Percentiles rank a stretch among this genome's conserved stretches.
Evolutionary conservation across 805 yeast species (phyloP).

Genomic region (Candida krabiensis): DNA sequence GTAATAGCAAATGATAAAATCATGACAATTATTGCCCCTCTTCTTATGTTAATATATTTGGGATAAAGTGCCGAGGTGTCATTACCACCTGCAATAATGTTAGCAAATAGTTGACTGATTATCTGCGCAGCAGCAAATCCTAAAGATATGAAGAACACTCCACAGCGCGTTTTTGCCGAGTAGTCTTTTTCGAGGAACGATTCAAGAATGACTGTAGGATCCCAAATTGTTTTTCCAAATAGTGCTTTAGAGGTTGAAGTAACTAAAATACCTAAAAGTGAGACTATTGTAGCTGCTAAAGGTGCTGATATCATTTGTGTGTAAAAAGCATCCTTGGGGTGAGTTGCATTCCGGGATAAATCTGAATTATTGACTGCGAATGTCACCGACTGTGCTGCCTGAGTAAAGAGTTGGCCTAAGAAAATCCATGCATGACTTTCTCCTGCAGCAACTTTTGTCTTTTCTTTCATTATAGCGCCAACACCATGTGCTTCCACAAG

Average conservation of each 20-base stretch:
- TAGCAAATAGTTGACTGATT: not conserved
- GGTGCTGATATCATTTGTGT: no score
- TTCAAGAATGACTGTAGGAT: conserved; percentile 6
- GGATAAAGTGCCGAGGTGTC: conserved; percentile 49
- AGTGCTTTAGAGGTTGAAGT: conserved; percentile 14
- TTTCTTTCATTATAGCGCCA: no score
- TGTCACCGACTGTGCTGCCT: no score
- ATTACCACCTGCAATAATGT: conserved; percentile 1
- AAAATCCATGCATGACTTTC: no score
- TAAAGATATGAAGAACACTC: conserved; percentile 1
- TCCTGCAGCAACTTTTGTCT: no score
- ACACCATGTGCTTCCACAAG: no score
- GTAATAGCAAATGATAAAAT: conserved; percentile 32
- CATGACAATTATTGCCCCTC: conserved; percentile 44
- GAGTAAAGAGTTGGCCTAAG: no score
- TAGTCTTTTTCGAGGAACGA: not conserved
- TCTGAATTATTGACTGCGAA: no score
- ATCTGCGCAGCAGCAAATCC: conserved; percentile 1
- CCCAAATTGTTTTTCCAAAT: conserved; percentile 15
- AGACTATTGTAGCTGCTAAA: no score
- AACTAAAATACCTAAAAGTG: conserved; percentile 18
- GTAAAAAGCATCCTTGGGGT: no score
- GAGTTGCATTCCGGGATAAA: no score
- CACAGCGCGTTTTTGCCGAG: conserved; percentile 1
- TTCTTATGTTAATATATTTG: conserved; percentile 38